Conservation (phyloP, 169 alveolate species). For the Amoebophrya sp. region DNA sequence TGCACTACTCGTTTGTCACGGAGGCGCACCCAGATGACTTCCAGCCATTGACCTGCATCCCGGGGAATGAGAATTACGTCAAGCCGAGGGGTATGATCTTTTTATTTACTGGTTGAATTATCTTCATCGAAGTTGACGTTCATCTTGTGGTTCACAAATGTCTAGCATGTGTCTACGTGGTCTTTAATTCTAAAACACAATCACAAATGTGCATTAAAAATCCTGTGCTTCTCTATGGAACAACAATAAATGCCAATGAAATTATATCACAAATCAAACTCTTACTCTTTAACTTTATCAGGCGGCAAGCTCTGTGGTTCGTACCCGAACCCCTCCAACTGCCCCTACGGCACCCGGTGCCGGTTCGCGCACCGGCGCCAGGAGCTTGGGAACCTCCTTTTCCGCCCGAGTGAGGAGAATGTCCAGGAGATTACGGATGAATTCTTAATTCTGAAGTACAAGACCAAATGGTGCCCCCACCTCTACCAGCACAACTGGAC, state of each 20-base stretch:
- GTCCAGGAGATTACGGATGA: background rate
- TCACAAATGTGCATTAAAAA: too few relatives aligned
- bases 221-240: too few relatives aligned
- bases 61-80: background rate
- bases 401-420: background rate
- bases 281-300: too few relatives aligned
- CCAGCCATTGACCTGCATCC: background rate
- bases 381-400: background rate
- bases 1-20: background rate
- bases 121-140: too few relatives aligned
- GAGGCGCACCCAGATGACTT: background rate
- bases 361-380: background rate
- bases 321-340: background rate
- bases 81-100: too few relatives aligned
- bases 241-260: too few relatives aligned
- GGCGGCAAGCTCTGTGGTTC: background rate
- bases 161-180: too few relatives aligned
- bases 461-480: slow-evolving; percentile 3
- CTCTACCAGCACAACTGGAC: slow-evolving; percentile 27
- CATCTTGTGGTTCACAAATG: too few relatives aligned
- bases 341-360: background rate
- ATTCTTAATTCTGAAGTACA: background rate
- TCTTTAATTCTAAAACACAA: too few relatives aligned
- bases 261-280: too few relatives aligned
- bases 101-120: too few relatives aligned